Conservation (phyloP, 768 basidiomycete genomes). For the Panaeolus cyanescens region DNA sequence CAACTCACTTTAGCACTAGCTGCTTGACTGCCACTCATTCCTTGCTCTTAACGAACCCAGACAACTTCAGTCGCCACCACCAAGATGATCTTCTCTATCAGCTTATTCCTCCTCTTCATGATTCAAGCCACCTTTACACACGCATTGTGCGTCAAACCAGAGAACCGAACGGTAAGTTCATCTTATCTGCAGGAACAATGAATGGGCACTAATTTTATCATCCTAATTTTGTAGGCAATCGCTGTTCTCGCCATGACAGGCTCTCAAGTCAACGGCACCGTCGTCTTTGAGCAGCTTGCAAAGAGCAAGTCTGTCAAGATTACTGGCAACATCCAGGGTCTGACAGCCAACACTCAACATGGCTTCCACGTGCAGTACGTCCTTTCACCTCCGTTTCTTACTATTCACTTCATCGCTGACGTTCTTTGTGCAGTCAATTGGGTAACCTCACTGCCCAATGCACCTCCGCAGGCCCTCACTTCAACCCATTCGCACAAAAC, state of each 20-base stretch:
- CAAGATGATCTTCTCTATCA: background rate
- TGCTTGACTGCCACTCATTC: background rate
- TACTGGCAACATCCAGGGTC: constrained; percentile 59
- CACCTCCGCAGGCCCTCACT: constrained; percentile 73
- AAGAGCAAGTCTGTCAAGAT: constrained; percentile 51
- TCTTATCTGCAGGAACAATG: background rate
- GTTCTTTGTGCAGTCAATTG: constrained; percentile 28
- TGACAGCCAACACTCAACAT: constrained; percentile 57
- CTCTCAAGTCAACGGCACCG: constrained; percentile 60
- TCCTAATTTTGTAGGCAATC: constrained; percentile 25
- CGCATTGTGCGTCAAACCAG: background rate
- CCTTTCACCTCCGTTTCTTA: background rate
- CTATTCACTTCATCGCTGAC: background rate
- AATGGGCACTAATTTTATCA: background rate
- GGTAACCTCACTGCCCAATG: constrained; percentile 72
- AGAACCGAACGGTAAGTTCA: background rate
- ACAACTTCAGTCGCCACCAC: background rate
- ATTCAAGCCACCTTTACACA: background rate
- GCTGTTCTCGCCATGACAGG: constrained; percentile 61
- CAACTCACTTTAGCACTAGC: background rate
- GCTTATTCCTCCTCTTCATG: background rate
- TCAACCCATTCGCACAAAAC: constrained; percentile 65
- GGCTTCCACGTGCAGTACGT: constrained; percentile 86
- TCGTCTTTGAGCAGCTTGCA: constrained; percentile 63
- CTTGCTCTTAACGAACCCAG: background rate